Evolutionary conservation across 1,284 basidiomycete species (phyloP).

Genomic region (Trichosporon ovoides): DNA sequence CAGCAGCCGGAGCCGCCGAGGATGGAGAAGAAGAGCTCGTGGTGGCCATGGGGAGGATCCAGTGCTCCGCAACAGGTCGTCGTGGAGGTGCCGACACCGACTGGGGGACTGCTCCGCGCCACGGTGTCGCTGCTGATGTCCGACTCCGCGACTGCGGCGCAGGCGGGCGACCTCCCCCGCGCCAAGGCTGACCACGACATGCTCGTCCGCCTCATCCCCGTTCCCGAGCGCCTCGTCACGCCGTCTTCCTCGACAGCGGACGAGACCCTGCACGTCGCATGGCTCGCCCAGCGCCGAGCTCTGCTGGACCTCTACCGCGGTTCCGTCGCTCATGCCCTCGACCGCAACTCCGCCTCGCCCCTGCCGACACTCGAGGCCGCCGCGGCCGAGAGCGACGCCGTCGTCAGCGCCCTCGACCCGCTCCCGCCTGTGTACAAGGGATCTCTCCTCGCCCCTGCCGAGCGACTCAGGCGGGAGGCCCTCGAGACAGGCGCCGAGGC

Average conservation of each 20-base stretch:
- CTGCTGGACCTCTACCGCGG: constrained; percentile 68
- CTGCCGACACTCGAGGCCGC: constrained; percentile 59
- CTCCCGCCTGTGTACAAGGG: constrained; percentile 38
- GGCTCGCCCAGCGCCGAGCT: constrained; percentile 65
- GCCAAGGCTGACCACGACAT: constrained; percentile 78
- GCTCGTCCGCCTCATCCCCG: constrained; percentile 79
- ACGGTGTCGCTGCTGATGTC: constrained; percentile 63
- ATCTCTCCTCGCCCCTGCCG: constrained; percentile 31
- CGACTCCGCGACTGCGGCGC: constrained; percentile 63
- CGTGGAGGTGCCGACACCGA: constrained; percentile 7
- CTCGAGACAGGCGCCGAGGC: constrained; percentile 52
- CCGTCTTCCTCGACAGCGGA: constrained; percentile 59
- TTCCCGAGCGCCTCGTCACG: constrained; percentile 1
- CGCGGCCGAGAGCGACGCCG: constrained; percentile 61
- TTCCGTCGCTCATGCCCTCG: constrained; percentile 61
- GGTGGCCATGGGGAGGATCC: constrained; percentile 8
- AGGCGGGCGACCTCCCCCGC: constrained; percentile 66
- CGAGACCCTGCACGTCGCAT: constrained; percentile 59
- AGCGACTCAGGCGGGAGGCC: constrained; percentile 39
- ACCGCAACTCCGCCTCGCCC: constrained; percentile 50
- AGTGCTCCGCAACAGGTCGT: constrained; percentile 2
- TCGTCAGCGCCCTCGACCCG: constrained; percentile 56
- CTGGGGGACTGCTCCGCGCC: constrained; percentile 58
- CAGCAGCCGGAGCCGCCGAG: background rate
- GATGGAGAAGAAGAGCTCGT: background rate